A percentile compares a stretch with the other conserved stretches of the same genome.
Conservation (phyloP, 495 filamentous ascomycete genomes). For the Beverwykella pulmonaria region DNA sequence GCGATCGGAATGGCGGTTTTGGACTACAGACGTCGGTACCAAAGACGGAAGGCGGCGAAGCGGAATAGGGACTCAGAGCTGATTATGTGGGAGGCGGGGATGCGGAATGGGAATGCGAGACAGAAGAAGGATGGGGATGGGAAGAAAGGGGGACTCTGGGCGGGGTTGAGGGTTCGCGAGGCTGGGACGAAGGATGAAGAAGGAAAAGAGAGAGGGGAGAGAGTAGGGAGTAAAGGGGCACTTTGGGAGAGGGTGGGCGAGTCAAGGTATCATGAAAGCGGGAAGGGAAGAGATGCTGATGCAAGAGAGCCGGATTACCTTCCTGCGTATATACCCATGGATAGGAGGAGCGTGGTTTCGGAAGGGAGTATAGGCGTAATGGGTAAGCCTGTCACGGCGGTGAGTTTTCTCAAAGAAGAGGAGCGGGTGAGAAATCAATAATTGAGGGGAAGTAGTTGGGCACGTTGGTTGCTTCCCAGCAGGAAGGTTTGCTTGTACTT, state of each 20-base stretch:
- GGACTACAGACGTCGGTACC: neutral
- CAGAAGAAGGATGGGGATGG: neutral
- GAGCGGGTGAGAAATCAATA: neutral
- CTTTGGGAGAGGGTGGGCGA: neutral
- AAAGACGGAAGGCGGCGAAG: neutral
- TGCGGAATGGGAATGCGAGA: slow-evolving; percentile 6
- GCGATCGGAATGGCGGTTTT: neutral
- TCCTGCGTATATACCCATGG: slow-evolving; percentile 16
- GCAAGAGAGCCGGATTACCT: neutral
- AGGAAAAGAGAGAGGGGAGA: neutral
- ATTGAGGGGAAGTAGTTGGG: neutral
- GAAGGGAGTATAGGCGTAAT: slow-evolving; percentile 5
- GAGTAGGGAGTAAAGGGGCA: neutral
- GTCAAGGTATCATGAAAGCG: neutral
- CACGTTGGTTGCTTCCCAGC: neutral
- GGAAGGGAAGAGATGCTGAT: neutral
- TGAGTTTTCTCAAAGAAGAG: neutral
- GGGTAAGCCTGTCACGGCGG: neutral
- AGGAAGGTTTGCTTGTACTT: neutral
- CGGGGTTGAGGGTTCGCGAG: slow-evolving; percentile 1
- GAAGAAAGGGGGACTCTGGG: slow-evolving; percentile 14
- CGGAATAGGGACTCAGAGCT: neutral
- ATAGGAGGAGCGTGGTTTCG: slow-evolving; percentile 12
- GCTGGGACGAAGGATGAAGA: neutral
- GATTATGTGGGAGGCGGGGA: slow-evolving; percentile 6